Percentiles rank a stretch among this genome's conserved stretches.
Conservation (phyloP, 1,284 basidiomycete species). For the Boletus albobrunnescens region DNA sequence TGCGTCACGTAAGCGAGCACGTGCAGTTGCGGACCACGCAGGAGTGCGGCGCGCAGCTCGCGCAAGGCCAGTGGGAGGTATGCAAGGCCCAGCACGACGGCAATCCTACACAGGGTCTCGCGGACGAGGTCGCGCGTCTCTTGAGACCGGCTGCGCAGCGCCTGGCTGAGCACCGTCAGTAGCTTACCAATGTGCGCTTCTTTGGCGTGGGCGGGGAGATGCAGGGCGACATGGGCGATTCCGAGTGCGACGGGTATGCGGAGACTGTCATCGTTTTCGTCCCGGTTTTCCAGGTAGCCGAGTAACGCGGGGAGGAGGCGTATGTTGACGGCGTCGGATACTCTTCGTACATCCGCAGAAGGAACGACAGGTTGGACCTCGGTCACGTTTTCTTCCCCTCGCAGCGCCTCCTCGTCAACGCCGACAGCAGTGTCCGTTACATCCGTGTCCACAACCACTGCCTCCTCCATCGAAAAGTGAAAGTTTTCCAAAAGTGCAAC, state of each 20-base stretch:
- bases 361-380: constrained; percentile 17
- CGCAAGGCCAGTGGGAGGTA: constrained; percentile 75
- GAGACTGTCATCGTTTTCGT: constrained; percentile 80
- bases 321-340: constrained; percentile 75
- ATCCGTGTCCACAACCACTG: constrained; percentile 35
- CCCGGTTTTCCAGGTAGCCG: constrained; percentile 76
- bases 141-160: constrained; percentile 88
- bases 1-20: constrained; percentile 87
- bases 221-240: constrained; percentile 79
- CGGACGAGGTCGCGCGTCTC: constrained; percentile 89
- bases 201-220: constrained; percentile 71
- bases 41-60: constrained; percentile 79
- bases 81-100: constrained; percentile 66
- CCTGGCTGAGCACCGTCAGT: constrained; percentile 82
- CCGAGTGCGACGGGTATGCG: constrained; percentile 89
- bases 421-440: constrained; percentile 26
- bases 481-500: constrained; percentile 89
- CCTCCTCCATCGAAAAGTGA: constrained; percentile 79
- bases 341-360: constrained; percentile 38
- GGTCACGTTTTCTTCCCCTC: constrained; percentile 22
- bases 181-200: constrained; percentile 75
- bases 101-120: constrained; percentile 83
- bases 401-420: constrained; percentile 30
- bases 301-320: constrained; percentile 77
- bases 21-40: constrained; percentile 92